Evolutionary conservation across 306 rosid species (phyloP).

Genomic region (Corylus heterophylla): DNA sequence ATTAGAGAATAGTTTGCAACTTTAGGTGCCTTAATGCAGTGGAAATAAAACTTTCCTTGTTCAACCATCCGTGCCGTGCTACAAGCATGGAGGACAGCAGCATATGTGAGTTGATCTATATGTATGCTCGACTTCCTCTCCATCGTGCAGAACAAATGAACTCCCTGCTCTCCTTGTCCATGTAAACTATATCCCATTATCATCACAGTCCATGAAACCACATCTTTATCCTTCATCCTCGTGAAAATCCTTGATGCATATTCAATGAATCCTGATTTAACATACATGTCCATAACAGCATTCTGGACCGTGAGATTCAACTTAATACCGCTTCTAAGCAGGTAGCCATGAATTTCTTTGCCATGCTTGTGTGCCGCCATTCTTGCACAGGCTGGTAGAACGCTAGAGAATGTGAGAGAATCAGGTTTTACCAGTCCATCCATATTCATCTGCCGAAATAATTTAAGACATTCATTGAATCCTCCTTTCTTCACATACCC

Average conservation of each 20-base stretch:
- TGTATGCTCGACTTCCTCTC: slow-evolving; percentile 31
- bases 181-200: slow-evolving; percentile 63
- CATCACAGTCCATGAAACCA: slow-evolving; percentile 65
- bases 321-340: slow-evolving; percentile 46
- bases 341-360: slow-evolving; percentile 62
- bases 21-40: slow-evolving; percentile 45
- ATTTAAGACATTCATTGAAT: slow-evolving; percentile 60
- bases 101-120: slow-evolving; percentile 46
- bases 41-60: slow-evolving; percentile 54
- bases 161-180: slow-evolving; percentile 59
- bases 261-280: slow-evolving; percentile 57
- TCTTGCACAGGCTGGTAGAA: slow-evolving; percentile 79
- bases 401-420: slow-evolving; percentile 41
- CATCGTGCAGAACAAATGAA: slow-evolving; percentile 46
- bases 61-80: slow-evolving; percentile 50
- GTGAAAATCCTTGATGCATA: slow-evolving; percentile 51
- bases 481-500: slow-evolving; percentile 57
- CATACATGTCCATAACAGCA: slow-evolving; percentile 72
- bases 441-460: slow-evolving; percentile 55
- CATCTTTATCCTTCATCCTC: slow-evolving; percentile 44
- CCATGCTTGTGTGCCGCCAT: slow-evolving; percentile 58
- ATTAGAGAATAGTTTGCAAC: slow-evolving; percentile 36
- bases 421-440: slow-evolving; percentile 51
- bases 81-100: slow-evolving; percentile 70
- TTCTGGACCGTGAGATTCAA: slow-evolving; percentile 55